Percentiles rank a stretch among this genome's conserved stretches.
Conservation (phyloP, 176 grass and related monocot genomes). For the Panicum miliaceum region DNA sequence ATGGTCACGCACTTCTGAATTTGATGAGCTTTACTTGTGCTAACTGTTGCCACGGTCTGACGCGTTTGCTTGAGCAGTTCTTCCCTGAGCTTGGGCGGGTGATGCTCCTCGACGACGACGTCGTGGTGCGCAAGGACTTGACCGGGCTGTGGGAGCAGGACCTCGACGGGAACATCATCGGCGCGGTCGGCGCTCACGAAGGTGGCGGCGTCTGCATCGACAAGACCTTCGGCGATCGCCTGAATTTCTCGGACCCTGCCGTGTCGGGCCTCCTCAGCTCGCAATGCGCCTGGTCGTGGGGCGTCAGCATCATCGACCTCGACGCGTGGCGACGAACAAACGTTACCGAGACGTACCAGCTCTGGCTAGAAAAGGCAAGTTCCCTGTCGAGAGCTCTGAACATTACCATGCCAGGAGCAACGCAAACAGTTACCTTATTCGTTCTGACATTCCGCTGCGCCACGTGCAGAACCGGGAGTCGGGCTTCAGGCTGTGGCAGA, state of each 20-base stretch:
- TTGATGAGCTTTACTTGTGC: neutral
- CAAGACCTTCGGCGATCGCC: slow-evolving; percentile 59
- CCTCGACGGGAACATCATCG: slow-evolving; percentile 70
- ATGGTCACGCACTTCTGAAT: slow-evolving; percentile 1
- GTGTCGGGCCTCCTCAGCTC: slow-evolving; percentile 36
- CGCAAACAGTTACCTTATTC: neutral
- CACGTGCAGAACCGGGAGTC: slow-evolving; percentile 73
- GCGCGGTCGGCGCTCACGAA: slow-evolving; percentile 56
- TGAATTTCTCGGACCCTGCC: slow-evolving; percentile 76
- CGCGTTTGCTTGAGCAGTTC: slow-evolving; percentile 54
- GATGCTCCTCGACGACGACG: slow-evolving; percentile 90
- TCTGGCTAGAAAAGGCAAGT: slow-evolving; percentile 79
- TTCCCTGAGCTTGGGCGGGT: slow-evolving; percentile 79
- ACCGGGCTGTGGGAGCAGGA: slow-evolving; percentile 68
- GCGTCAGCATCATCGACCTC: slow-evolving; percentile 74
- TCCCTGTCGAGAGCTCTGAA: neutral
- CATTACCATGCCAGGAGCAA: neutral
- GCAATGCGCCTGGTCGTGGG: slow-evolving; percentile 79
- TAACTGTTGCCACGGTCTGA: neutral
- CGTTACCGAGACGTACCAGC: slow-evolving; percentile 63
- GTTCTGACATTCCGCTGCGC: neutral
- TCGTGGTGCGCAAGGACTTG: slow-evolving; percentile 80
- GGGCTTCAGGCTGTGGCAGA: slow-evolving; percentile 64
- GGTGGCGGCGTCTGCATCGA: slow-evolving; percentile 53
- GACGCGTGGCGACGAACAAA: slow-evolving; percentile 75